Evolutionary conservation across 1,139 yeast species (phyloP).

Genomic region (Schwanniomyces etchellsii): DNA sequence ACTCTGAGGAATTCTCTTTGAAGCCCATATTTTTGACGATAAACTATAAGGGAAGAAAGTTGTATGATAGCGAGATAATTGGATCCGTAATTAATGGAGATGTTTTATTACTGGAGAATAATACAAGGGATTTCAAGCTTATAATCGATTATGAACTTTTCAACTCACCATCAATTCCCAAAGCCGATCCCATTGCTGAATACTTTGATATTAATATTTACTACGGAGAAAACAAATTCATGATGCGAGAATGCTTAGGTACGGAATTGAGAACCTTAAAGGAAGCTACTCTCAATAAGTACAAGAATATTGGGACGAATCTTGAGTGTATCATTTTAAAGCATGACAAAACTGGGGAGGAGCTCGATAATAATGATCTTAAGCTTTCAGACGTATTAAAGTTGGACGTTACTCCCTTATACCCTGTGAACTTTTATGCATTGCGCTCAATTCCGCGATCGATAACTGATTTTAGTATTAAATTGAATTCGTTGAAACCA

Average conservation of each 20-base stretch:
- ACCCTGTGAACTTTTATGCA: slow-evolving; percentile 12
- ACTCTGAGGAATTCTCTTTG: slow-evolving; percentile 17
- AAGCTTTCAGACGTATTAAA: slow-evolving; percentile 14
- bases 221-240: slow-evolving; percentile 12
- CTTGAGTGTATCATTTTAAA: slow-evolving; percentile 6
- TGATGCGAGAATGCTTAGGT: slow-evolving; percentile 8
- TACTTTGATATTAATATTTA: slow-evolving; percentile 18
- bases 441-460: neutral
- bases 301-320: slow-evolving; percentile 7
- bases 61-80: slow-evolving; percentile 11
- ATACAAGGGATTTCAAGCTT: slow-evolving; percentile 10
- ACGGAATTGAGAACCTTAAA: slow-evolving; percentile 20
- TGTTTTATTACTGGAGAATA: slow-evolving; percentile 6
- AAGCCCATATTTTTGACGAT: slow-evolving; percentile 20
- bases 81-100: slow-evolving; percentile 11
- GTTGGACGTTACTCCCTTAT: slow-evolving; percentile 27
- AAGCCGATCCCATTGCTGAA: slow-evolving; percentile 18
- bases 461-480: neutral
- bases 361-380: slow-evolving; percentile 9
- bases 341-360: slow-evolving; percentile 7
- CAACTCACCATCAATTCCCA: slow-evolving; percentile 14
- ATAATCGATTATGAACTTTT: slow-evolving; percentile 20
- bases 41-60: slow-evolving; percentile 6
- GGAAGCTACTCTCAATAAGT: slow-evolving; percentile 14
- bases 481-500: neutral